Conservation (phyloP, 2,329 filamentous ascomycete species). For the Fusarium sp. region DNA sequence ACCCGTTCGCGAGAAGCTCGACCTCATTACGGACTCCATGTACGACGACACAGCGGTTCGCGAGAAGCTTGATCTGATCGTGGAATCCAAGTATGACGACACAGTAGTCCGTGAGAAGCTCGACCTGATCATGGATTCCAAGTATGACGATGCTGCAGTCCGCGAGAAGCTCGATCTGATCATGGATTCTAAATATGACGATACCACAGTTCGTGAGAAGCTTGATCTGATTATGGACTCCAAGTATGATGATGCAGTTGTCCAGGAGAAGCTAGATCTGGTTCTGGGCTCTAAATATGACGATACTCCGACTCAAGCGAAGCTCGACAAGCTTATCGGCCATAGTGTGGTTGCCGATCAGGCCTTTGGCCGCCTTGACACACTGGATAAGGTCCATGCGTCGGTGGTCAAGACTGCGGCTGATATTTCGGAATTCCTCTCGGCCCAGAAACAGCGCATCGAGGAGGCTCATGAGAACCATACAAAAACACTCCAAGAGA, state of each 20-base stretch:
- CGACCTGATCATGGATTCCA: slow-evolving; percentile 41
- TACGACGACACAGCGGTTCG: slow-evolving; percentile 48
- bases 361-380: slow-evolving; percentile 78
- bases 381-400: slow-evolving; percentile 87
- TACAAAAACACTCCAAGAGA: slow-evolving; percentile 81
- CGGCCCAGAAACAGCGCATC: slow-evolving; percentile 77
- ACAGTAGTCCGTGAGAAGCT: slow-evolving; percentile 50
- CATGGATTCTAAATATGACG: slow-evolving; percentile 59
- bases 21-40: slow-evolving; percentile 49
- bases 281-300: slow-evolving; percentile 60
- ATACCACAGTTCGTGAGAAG: slow-evolving; percentile 50
- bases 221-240: slow-evolving; percentile 51
- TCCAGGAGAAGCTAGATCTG: slow-evolving; percentile 45
- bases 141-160: slow-evolving; percentile 43
- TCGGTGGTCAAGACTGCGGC: slow-evolving; percentile 86
- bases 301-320: slow-evolving; percentile 49
- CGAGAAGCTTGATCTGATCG: slow-evolving; percentile 54
- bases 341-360: slow-evolving; percentile 73
- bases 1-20: slow-evolving; percentile 51
- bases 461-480: slow-evolving; percentile 80
- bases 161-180: slow-evolving; percentile 52
- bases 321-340: slow-evolving; percentile 62
- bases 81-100: slow-evolving; percentile 47
- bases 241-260: slow-evolving; percentile 48
- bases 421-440: slow-evolving; percentile 84